Percentiles rank a stretch among this genome's conserved stretches.
Conservation (phyloP, 345 rosid genomes). For the Bruguiera gymnorhiza region DNA sequence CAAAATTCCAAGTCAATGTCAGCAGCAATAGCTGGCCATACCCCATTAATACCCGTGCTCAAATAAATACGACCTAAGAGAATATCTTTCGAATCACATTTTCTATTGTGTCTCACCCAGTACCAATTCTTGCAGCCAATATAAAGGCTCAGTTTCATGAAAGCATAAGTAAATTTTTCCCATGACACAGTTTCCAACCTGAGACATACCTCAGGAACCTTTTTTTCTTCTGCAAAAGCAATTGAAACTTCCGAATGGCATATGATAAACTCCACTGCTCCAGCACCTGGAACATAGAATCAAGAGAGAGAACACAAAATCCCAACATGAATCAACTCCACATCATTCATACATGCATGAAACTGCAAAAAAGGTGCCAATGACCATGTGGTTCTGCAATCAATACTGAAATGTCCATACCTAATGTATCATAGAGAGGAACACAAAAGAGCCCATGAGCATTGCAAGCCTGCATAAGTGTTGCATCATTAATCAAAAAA, state of each 20-base stretch:
- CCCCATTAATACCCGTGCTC: not conserved
- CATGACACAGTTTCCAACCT: not conserved
- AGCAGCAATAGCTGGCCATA: not conserved
- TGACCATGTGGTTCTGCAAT: not conserved
- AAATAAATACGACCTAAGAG: not conserved
- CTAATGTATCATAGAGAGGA: conserved; percentile 94
- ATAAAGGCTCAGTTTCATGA: not conserved
- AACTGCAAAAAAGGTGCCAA: not conserved
- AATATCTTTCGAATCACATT: not conserved
- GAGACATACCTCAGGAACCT: conserved; percentile 68
- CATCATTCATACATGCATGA: not conserved
- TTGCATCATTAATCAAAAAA: conserved; percentile 11
- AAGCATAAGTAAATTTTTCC: conserved; percentile 1
- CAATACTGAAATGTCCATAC: conserved; percentile 34
- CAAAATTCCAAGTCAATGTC: conserved; percentile 1
- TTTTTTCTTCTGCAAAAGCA: conserved; percentile 87
- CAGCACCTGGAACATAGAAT: conserved; percentile 60
- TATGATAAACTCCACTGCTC: conserved; percentile 82
- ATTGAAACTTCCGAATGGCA: conserved; percentile 87
- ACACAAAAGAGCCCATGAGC: conserved; percentile 97
- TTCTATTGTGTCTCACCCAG: not conserved
- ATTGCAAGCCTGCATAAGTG: conserved; percentile 82
- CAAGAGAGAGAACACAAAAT: not conserved
- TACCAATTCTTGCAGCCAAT: not conserved
- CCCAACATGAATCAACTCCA: not conserved